Conservation (phyloP, 768 basidiomycete species). For the Boletus pseudopeckii region DNA sequence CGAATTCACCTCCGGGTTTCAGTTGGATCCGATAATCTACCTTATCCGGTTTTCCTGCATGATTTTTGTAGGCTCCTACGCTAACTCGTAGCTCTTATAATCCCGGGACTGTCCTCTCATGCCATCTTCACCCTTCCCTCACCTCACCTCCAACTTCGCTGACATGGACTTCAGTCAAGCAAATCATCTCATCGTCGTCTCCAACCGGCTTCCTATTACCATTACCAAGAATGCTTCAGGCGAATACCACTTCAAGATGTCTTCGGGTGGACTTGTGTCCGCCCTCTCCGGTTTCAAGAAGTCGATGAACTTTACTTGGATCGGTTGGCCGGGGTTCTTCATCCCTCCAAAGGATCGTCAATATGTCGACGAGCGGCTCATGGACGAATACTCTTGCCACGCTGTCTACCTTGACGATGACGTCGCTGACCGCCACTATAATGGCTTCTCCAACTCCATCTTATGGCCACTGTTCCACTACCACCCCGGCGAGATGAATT, state of each 20-base stretch:
- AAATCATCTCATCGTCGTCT: slow-evolving; percentile 88
- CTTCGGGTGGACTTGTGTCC: slow-evolving; percentile 94
- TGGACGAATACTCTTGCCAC: slow-evolving; percentile 94
- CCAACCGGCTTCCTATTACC: slow-evolving; percentile 92
- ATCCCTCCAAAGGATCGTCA: slow-evolving; percentile 92
- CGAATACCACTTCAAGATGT: slow-evolving; percentile 99
- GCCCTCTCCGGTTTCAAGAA: slow-evolving; percentile 98
- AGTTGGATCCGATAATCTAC: slow-evolving; percentile 33
- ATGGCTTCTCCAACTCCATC: slow-evolving; percentile 99
- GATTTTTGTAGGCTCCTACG: slow-evolving; percentile 19
- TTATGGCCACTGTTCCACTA: slow-evolving; percentile 99
- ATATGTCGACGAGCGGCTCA: slow-evolving; percentile 85
- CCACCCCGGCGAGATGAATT: slow-evolving; percentile 99
- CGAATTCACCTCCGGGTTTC: background rate
- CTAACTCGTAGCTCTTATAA: slow-evolving; percentile 29
- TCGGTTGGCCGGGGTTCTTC: slow-evolving; percentile 92
- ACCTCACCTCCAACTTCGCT: slow-evolving; percentile 23
- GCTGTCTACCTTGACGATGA: slow-evolving; percentile 98
- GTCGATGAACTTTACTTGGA: slow-evolving; percentile 97
- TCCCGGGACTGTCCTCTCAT: slow-evolving; percentile 12
- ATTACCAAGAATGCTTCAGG: slow-evolving; percentile 90
- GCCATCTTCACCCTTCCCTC: slow-evolving; percentile 27
- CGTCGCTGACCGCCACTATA: slow-evolving; percentile 96
- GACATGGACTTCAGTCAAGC: slow-evolving; percentile 48
- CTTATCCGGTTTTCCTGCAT: slow-evolving; percentile 26